Evolutionary conservation across 2,329 filamentous ascomycete species (phyloP).

Genomic region (Penicillium concentricum): DNA sequence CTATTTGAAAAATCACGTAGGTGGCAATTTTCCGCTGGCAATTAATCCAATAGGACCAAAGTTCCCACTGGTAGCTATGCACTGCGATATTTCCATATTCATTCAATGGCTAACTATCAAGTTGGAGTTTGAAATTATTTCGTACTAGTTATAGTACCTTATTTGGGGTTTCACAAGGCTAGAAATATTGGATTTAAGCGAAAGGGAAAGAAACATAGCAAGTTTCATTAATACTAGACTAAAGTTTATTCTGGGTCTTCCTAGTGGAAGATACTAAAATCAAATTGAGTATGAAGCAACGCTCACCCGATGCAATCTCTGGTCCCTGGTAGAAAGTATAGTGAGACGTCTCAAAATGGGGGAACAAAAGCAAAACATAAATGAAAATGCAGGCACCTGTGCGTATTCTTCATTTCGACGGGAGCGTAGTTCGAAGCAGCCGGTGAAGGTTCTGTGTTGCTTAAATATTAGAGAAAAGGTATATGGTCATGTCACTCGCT

Average conservation of each 20-base stretch:
- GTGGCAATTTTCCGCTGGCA: no score
- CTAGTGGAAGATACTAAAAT: not conserved
- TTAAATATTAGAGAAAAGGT: constrained; percentile 7
- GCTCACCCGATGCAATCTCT: not conserved
- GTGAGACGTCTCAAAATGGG: not conserved
- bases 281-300: not conserved
- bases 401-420: not conserved
- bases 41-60: no score
- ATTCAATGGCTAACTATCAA: no score
- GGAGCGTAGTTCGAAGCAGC: not conserved
- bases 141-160: not conserved
- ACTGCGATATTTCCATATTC: no score
- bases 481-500: constrained; percentile 1
- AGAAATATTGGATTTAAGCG: constrained; percentile 53
- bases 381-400: not conserved
- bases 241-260: not conserved
- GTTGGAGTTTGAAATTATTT: no score
- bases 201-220: not conserved
- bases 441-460: not conserved
- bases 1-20: no score
- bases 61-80: no score
- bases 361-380: not conserved
- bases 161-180: constrained; percentile 37
- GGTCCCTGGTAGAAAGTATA: not conserved
- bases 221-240: not conserved